These are phyloP conservation scores for Cephaloascus fragrans DNA, from an alignment of 805 yeast genomes.

Conservation along the genomic window DNA sequence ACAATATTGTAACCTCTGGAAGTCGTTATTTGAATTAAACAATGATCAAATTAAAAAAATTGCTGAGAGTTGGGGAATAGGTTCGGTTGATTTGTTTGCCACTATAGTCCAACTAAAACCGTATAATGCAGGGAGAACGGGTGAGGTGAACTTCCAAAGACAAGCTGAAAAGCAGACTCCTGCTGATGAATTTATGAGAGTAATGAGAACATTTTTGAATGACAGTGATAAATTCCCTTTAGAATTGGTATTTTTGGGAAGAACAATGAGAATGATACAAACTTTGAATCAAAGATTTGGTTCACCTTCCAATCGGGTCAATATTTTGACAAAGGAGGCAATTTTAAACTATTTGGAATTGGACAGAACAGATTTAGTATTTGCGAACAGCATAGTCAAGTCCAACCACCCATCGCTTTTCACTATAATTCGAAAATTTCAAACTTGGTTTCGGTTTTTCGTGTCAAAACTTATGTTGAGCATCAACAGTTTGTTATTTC, in stretches of 20 bases:
- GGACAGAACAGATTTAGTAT: conserved; percentile 5
- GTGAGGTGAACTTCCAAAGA: conserved; percentile 11
- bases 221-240: conserved; percentile 62
- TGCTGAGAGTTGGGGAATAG: conserved; percentile 59
- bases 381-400: conserved; percentile 2
- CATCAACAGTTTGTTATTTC: conserved; percentile 14
- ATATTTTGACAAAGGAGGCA: conserved; percentile 52
- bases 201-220: conserved; percentile 45
- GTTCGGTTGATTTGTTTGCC: conserved; percentile 52
- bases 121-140: conserved; percentile 14
- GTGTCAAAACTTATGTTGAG: conserved; percentile 3
- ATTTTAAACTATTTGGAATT: conserved; percentile 11
- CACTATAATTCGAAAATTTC: not conserved
- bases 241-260: conserved; percentile 51
- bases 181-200: no score
- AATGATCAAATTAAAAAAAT: conserved; percentile 34
- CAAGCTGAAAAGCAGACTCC: conserved; percentile 29
- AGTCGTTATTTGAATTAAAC: conserved; percentile 45
- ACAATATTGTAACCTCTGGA: conserved; percentile 59
- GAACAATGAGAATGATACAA: conserved; percentile 71
- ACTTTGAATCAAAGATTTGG: conserved; percentile 55
- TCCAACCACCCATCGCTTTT: conserved; percentile 1
- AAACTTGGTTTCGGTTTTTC: conserved; percentile 3
- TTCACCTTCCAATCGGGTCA: conserved; percentile 67
- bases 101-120: conserved; percentile 45